These are phyloP conservation scores for Ophiocordyceps camponoti-leonardi DNA, from an alignment of 2,329 filamentous ascomycete genomes.

Conservation along the genomic window DNA sequence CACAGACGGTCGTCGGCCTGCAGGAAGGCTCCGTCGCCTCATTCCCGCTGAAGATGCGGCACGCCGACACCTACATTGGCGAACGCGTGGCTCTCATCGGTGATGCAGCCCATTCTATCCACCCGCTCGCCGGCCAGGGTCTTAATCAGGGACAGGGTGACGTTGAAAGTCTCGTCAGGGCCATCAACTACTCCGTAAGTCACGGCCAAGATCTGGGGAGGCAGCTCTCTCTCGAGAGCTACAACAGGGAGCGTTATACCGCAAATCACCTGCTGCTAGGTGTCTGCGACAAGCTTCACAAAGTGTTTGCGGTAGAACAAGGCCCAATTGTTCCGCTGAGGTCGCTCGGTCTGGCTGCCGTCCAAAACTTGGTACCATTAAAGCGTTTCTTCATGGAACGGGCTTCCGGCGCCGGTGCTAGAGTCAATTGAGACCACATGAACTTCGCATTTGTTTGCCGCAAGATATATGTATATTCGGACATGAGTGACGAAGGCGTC, in stretches of 20 bases:
- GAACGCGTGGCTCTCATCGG: slow-evolving; percentile 86
- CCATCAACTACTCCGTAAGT: slow-evolving; percentile 57
- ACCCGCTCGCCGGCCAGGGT: slow-evolving; percentile 87
- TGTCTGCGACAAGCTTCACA: slow-evolving; percentile 80
- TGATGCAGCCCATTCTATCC: slow-evolving; percentile 87
- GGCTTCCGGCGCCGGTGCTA: slow-evolving; percentile 37
- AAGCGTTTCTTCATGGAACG: slow-evolving; percentile 79
- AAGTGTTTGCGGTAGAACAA: slow-evolving; percentile 67
- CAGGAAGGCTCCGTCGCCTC: slow-evolving; percentile 70
- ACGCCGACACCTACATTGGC: slow-evolving; percentile 84
- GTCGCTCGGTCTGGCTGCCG: slow-evolving; percentile 57
- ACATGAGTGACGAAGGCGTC: neutral
- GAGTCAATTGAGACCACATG: slow-evolving; percentile 15
- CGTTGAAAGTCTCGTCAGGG: slow-evolving; percentile 58
- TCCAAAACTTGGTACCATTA: slow-evolving; percentile 56
- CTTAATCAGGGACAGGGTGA: slow-evolving; percentile 88
- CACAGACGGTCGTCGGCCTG: slow-evolving; percentile 49
- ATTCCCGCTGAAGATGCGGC: slow-evolving; percentile 80
- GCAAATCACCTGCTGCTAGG: slow-evolving; percentile 66
- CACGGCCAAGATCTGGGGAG: slow-evolving; percentile 82
- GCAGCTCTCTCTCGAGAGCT: slow-evolving; percentile 61
- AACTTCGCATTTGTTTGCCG: neutral
- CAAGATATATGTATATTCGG: neutral
- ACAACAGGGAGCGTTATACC: slow-evolving; percentile 65
- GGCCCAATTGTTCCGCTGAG: slow-evolving; percentile 68